Evolutionary conservation across 371 early-diverging fungal species (phyloP), one percentile per base, ranked within the genome.

Genomic region (Coemansia sp.): DNA sequence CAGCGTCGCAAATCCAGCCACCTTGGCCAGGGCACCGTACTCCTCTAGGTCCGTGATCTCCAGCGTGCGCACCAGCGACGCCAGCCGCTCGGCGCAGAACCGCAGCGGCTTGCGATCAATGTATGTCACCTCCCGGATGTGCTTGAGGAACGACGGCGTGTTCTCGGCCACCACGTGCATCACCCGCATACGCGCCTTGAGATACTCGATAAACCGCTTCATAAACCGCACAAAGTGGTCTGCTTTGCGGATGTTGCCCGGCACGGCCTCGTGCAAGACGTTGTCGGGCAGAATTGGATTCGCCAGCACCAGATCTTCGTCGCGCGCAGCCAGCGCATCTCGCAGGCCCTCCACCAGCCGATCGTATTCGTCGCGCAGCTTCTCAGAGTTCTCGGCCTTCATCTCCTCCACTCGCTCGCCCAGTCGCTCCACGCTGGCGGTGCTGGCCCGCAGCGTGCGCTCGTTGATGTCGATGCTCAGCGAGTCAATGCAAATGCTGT

Each of bases 401-500:
- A 96, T 85, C 47, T 88, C 83, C 36, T 91, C 84, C 20, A 97
- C 90, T 41, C 81, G 84, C 4, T 88, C 84, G 2, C 87, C 76
- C 36, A 99, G 78, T 60, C 83, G 73, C 14, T 81, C 76, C 5
- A 98, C 81, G 76, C 93, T 91, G 60, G 87, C 83, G 4, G 94
- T 85, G 73, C 94, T 90, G 0, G 91, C 87, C 56, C 99, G 99
- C 59, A 99, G 80, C 51, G 89, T 91, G 9, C 90, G 92, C 50
- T 94, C 81, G 32, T 88, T 93, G 26, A 99, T 82, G 74, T 99
- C 96, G 59, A 99, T 88, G 66, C 94, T 94, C 49, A 99, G 77
- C 3, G 97, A 90, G 63, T 99, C 99, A 45, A 99, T 96, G 80
- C 99, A 99, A 5, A 95, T 97, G 81, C 94, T 95, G 80, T 97